These are phyloP conservation scores for Pseudogymnoascus sp. DNA, from an alignment of 2,329 filamentous ascomycete genomes.

Conservation along the genomic window DNA sequence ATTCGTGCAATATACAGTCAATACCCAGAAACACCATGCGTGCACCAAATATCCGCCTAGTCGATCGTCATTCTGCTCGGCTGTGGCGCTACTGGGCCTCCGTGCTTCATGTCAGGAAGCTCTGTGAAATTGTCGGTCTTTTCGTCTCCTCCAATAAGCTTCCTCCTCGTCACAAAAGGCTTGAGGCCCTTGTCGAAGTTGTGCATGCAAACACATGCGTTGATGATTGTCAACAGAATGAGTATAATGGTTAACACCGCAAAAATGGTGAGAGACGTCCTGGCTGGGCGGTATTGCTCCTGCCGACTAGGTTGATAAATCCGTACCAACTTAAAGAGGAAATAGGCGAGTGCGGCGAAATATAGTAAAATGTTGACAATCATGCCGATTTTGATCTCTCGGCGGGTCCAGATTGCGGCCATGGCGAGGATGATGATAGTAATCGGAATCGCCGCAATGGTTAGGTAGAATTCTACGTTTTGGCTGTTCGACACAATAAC, in stretches of 20 bases:
- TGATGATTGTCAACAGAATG: conserved; percentile 79
- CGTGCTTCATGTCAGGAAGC: conserved; percentile 31
- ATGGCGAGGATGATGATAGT: conserved; percentile 82
- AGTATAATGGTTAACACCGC: conserved; percentile 86
- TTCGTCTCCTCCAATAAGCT: conserved; percentile 38
- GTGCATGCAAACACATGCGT: conserved; percentile 76
- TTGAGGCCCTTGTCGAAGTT: conserved; percentile 91
- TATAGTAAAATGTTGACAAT: conserved; percentile 72
- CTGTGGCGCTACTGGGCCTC: conserved; percentile 23
- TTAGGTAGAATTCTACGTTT: conserved; percentile 73
- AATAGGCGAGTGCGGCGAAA: conserved; percentile 83
- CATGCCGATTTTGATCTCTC: conserved; percentile 76
- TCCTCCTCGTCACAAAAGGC: conserved; percentile 64
- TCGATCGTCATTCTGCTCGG: conserved; percentile 42
- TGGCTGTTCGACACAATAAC: conserved; percentile 71
- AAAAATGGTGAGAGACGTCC: conserved; percentile 83
- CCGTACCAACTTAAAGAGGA: conserved; percentile 94
- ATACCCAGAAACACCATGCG: conserved; percentile 10
- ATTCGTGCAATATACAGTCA: conserved; percentile 22
- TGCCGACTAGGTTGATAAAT: conserved; percentile 67
- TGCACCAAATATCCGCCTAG: conserved; percentile 21
- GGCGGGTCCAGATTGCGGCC: conserved; percentile 76
- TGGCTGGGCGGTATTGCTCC: conserved; percentile 64
- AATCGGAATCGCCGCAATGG: conserved; percentile 80
- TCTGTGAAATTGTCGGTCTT: conserved; percentile 38